Evolutionary conservation across 78 protist species (phyloP), one percentile per base, ranked within the genome.

Genomic region (Speleostelium caveatum): DNA sequence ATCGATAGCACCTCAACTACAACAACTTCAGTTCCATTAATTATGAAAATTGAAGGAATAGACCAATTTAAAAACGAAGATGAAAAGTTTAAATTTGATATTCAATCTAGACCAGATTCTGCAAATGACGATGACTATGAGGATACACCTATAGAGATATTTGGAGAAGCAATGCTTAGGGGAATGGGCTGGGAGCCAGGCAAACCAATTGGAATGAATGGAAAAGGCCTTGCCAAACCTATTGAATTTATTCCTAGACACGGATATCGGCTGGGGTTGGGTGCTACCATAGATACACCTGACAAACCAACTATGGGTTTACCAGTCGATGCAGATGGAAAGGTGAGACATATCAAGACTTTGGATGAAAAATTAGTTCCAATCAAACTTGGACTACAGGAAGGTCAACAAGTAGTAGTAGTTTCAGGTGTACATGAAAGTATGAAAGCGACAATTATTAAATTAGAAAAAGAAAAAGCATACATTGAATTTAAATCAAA

Each of bases 121-220:
- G 32, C 86, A 21, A 41, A 62, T 36, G 55, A 69, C 30, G 76
- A 73, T 0, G 93, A 93, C 36, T 93, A 93, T 39, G 68, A 76
- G 2, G 77, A 65, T 8, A 79, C 87, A 39, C 96, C 96, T 16
- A 69, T 93, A 22, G 86, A 39, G 26, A 24, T 59, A 0, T 77
- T 93, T 28, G 96, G 96, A n/a, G 73, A 49, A 49, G 96, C 96
- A 45, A 71, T 93, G 92, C 35, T 93, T 56, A 74, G 89, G 17
- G 96, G 96, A 14, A 86, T 87, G 93, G 96, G 96, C 5, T 93
- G 96, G 96, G n/a, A 21, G 38, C 78, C 91, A 28, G 96, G 93
- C 19, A 67, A 86, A 63, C 83, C 79, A 19, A 86, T 93, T n/a
- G 96, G 96, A 19, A 53, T 58, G 1, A 59, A 80, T 0, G 73